Evolutionary conservation across 1,139 yeast genomes (phyloP).

Genomic region (Magnusiomyces paraingens): DNA sequence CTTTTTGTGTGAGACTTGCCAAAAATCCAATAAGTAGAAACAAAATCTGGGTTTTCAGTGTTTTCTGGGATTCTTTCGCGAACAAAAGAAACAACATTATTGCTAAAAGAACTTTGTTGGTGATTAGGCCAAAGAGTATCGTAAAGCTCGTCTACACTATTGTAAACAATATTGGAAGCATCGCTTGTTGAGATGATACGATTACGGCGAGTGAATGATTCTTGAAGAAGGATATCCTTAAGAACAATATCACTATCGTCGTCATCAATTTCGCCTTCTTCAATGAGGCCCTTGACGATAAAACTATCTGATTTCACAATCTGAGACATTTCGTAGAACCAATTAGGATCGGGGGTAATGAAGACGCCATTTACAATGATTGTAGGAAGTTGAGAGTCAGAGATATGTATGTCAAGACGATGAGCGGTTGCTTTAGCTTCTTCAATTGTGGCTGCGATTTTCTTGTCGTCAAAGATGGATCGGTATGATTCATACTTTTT

Average conservation of each 20-base stretch:
- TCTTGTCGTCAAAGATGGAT: slow-evolving; percentile 13
- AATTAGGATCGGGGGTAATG: slow-evolving; percentile 34
- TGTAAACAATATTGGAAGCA: slow-evolving; percentile 15
- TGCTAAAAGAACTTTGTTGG: neutral
- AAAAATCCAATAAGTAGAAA: slow-evolving; percentile 45
- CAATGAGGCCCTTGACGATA: slow-evolving; percentile 23
- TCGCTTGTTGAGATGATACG: slow-evolving; percentile 30
- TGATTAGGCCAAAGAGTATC: slow-evolving; percentile 1
- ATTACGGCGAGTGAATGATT: slow-evolving; percentile 27
- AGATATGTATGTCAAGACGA: slow-evolving; percentile 34
- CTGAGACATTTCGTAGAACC: slow-evolving; percentile 38
- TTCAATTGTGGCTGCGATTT: slow-evolving; percentile 21
- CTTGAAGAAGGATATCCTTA: slow-evolving; percentile 16
- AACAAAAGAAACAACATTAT: slow-evolving; percentile 4
- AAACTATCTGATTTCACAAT: slow-evolving; percentile 31
- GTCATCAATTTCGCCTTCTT: slow-evolving; percentile 17
- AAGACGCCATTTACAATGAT: slow-evolving; percentile 72
- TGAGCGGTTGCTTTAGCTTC: slow-evolving; percentile 31
- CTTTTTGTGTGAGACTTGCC: slow-evolving; percentile 45
- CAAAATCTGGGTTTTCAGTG: slow-evolving; percentile 12
- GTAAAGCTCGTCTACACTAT: slow-evolving; percentile 20
- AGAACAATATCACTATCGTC: slow-evolving; percentile 1
- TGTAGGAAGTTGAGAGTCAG: slow-evolving; percentile 36
- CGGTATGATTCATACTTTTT: slow-evolving; percentile 6
- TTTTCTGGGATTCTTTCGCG: slow-evolving; percentile 1